Evolutionary conservation across 1,284 basidiomycete genomes (phyloP), one percentile per base, ranked within the genome.

Genomic region (Cryptococcus sp.): DNA sequence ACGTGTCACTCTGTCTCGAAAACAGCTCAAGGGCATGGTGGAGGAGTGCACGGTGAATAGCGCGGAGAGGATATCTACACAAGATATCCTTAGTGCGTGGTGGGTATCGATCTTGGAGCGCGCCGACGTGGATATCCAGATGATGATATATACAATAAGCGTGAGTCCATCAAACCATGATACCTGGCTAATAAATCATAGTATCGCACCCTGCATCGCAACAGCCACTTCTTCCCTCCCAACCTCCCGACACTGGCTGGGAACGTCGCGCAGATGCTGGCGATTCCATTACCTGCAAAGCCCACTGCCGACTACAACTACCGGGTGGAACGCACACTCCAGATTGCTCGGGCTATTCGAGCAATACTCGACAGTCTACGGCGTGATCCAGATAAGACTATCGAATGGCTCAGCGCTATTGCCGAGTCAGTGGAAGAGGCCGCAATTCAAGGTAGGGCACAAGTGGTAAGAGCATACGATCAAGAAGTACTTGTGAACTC

Each of bases 261-360:
- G 35, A 69, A 69, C 56, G 67, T 69, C 11, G 65, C 67, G 23
- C 65, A 67, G 55, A 62, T 63, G 65, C 58, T 59, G 50, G 54
- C 61, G 52, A 63, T 65, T 25, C 20, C 43, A 13, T 35, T 67
- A n/a, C 40, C 35, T 11, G 6, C 45, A 35, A 13, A 20, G 40
- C 10, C 43, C 35, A 17, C 5, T 11, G 17, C 40, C 27, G 43
- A 19, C 48, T 35, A 35, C 10, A 2, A 35, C n/a, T n/a, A n/a
- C 8, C 30, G 30, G 5, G 13, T 35, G 7, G 30, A 35, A 8
- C 30, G 30, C 30, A 35, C 30, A 13, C 8, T 35, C 8, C 7
- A 8, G 8, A n/a, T 45, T 22, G 42, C 42, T n/a, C 42, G 42
- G n/a, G 16, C 42, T 22, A 45, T 45, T 11, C 42, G 42, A 19